phyloP scores from a whole-genome alignment of 805 yeast species.

The Starmera quercuum region DNA sequence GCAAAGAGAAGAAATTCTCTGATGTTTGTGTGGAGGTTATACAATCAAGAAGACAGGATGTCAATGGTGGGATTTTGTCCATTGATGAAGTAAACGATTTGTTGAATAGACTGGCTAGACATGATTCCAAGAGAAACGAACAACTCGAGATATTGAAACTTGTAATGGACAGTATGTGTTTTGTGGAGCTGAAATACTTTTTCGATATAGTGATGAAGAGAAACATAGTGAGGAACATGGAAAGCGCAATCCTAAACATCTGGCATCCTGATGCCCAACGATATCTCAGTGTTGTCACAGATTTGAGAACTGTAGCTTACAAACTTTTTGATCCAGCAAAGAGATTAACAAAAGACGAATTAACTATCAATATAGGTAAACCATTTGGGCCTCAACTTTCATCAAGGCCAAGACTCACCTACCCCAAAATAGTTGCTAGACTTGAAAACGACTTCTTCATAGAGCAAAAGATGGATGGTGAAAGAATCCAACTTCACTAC shows the following conservation, averaged over 20 bases:
- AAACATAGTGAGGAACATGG: slow-evolving; percentile 55
- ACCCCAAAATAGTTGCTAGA: slow-evolving; percentile 40
- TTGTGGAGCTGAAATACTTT: slow-evolving; percentile 60
- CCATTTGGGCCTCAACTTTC: slow-evolving; percentile 75
- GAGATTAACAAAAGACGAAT: slow-evolving; percentile 33
- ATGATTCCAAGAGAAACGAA: slow-evolving; percentile 22
- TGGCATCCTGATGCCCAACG: slow-evolving; percentile 81
- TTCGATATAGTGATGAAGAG: slow-evolving; percentile 57
- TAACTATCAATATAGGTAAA: slow-evolving; percentile 24
- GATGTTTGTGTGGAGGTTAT: slow-evolving; percentile 42
- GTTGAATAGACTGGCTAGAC: slow-evolving; percentile 36
- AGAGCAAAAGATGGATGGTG: slow-evolving; percentile 94
- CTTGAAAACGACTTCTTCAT: slow-evolving; percentile 48
- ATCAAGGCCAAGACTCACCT: slow-evolving; percentile 41
- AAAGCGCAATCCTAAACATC: slow-evolving; percentile 42
- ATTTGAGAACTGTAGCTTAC: slow-evolving; percentile 52
- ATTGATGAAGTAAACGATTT: slow-evolving; percentile 42
- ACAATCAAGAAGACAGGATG: slow-evolving; percentile 37
- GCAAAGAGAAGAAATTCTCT: slow-evolving; percentile 37
- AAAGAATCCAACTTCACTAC: slow-evolving; percentile 75
- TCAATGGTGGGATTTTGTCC: slow-evolving; percentile 27
- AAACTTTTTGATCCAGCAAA: slow-evolving; percentile 42
- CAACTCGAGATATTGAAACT: slow-evolving; percentile 38
- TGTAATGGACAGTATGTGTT: slow-evolving; percentile 46
- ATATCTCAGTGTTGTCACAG: slow-evolving; percentile 57